A percentile compares a stretch with the other conserved stretches of the same genome.
Conservation (phyloP, 768 basidiomycete genomes). For the Pulveroboletus ravenelii region DNA sequence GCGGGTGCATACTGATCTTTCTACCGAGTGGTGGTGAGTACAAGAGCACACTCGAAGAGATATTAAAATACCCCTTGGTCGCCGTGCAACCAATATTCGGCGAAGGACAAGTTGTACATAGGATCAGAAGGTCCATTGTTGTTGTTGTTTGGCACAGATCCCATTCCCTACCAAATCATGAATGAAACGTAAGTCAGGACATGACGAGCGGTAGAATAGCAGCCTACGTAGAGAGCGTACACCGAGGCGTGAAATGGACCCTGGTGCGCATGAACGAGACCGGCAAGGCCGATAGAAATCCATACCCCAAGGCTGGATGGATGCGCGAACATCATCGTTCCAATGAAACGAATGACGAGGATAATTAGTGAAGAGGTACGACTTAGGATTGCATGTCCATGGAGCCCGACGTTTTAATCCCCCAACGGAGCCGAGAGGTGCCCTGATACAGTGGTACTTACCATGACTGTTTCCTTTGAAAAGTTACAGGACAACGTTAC, state of each 20-base stretch:
- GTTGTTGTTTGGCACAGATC: not conserved
- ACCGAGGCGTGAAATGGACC: not conserved
- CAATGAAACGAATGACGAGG: not conserved
- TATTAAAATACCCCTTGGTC: not conserved
- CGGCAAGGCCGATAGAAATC: slow-evolving; percentile 9
- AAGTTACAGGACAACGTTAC: no score
- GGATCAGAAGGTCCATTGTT: not conserved
- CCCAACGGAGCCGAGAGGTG: not conserved
- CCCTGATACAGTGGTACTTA: not conserved
- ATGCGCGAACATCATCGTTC: slow-evolving; percentile 1
- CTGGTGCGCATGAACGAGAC: slow-evolving; percentile 9
- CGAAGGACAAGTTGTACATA: not conserved
- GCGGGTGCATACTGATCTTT: not conserved
- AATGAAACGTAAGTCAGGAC: not conserved
- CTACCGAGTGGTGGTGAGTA: slow-evolving; percentile 4
- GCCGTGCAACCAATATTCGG: slow-evolving; percentile 10
- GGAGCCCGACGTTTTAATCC: slow-evolving; percentile 4
- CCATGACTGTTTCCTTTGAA: no score
- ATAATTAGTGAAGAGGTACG: not conserved
- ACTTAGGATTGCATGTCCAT: not conserved
- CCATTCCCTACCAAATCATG: slow-evolving; percentile 4
- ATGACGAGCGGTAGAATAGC: not conserved
- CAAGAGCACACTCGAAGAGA: not conserved
- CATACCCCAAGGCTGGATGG: not conserved
- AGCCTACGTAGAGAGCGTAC: slow-evolving; percentile 8